Conservation (phyloP, 2,329 filamentous ascomycete species). For the Penicillium italicum region DNA sequence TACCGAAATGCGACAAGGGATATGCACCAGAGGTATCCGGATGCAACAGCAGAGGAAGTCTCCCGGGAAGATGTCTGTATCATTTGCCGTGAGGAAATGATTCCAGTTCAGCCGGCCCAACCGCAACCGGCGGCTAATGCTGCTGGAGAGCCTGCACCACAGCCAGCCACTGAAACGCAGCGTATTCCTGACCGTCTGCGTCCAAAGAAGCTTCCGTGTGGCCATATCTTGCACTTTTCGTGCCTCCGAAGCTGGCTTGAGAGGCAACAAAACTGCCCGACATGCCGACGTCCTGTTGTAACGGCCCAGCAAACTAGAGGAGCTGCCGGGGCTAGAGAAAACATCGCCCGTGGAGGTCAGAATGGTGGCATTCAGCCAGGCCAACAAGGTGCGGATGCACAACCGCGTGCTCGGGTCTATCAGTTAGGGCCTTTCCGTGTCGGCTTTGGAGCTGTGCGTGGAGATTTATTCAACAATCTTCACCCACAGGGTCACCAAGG, state of each 20-base stretch:
- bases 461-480: constrained; percentile 62
- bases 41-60: constrained; percentile 84
- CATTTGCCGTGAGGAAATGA: constrained; percentile 96
- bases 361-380: constrained; percentile 38
- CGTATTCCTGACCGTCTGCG: constrained; percentile 72
- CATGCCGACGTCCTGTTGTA: constrained; percentile 79
- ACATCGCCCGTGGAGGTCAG: constrained; percentile 29
- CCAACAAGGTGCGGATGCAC: constrained; percentile 37
- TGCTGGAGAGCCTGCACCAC: constrained; percentile 31
- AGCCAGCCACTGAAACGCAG: constrained; percentile 19
- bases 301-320: constrained; percentile 38
- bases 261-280: constrained; percentile 94
- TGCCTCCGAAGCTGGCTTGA: constrained; percentile 97
- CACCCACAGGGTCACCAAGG: constrained; percentile 59
- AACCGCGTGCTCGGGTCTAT: constrained; percentile 58
- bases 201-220: constrained; percentile 94
- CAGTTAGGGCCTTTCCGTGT: constrained; percentile 72
- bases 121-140: constrained; percentile 45
- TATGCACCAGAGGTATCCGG: constrained; percentile 86
- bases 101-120: constrained; percentile 63
- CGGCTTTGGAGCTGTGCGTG: constrained; percentile 62
- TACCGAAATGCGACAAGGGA: constrained; percentile 89
- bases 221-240: constrained; percentile 89
- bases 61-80: constrained; percentile 89
- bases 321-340: constrained; percentile 30